Evolutionary conservation across 495 filamentous ascomycete genomes (phyloP), one percentile per base, ranked within the genome.

Genomic region (Penicillium verhagenii): DNA sequence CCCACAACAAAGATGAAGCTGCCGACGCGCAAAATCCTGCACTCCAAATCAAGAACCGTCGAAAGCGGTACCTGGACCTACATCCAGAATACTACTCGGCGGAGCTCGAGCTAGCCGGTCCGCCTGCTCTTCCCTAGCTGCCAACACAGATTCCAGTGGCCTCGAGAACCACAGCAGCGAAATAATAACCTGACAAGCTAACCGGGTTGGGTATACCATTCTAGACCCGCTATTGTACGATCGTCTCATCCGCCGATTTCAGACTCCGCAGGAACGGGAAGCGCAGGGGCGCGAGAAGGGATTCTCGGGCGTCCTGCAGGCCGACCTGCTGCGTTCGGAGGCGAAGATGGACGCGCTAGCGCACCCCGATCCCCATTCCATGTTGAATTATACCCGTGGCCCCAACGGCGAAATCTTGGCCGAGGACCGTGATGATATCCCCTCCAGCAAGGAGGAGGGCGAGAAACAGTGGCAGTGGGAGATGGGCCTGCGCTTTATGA

Each of bases 181-280:
- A 18, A 4, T 13, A 29, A 47, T 51, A 54, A 33, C 16, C 26
- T 39, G 6, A 31, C 24, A 53, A 53, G 53, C 64, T 63, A 61
- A 65, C 61, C 74, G 74, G 68, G 51, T 26, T 47, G 74, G 63
- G 47, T 49, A 33, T 54, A 53, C 40, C 53, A 31, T 35, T 52
- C 46, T 57, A 88, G 89, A 92, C 68, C 89, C 90, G 0, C 74
- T 92, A 20, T 79, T 91, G 39, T 92, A 95, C 73, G 89, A 93
- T 65, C 81, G 82, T 50, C 76, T 92, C 13, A 82, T 95, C 60
- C 85, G 88, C 40, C 86, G 86, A 56, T 92, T 92, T 69, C 89
- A 90, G 49, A 84, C 83, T 3, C 66, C 86, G 13, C 76, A 79
- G 13, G 90, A 95, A 72, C 79, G 89, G 48, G 86, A 91, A 67